These are phyloP conservation scores for Monosporascus sp. DNA, from an alignment of 2,329 filamentous ascomycete species.

Conservation along the genomic window DNA sequence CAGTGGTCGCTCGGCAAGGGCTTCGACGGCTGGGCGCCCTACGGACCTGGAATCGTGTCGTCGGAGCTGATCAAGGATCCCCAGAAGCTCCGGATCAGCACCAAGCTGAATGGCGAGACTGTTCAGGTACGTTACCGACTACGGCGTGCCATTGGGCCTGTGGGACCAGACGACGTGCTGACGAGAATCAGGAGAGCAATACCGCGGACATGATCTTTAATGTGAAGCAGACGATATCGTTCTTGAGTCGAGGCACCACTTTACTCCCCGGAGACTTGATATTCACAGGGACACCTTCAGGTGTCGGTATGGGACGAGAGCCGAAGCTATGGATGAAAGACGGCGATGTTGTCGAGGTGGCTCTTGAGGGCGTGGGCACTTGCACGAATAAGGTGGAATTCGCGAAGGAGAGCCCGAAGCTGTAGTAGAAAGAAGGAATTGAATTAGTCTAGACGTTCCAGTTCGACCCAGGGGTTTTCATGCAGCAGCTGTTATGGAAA, in stretches of 20 bases:
- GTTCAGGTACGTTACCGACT: slow-evolving; percentile 38
- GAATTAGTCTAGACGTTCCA: background rate
- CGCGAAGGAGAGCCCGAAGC: slow-evolving; percentile 28
- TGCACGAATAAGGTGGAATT: slow-evolving; percentile 49
- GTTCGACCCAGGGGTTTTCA: background rate
- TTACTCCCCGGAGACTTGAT: slow-evolving; percentile 60
- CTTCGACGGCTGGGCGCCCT: slow-evolving; percentile 71
- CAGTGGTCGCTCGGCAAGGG: slow-evolving; percentile 71
- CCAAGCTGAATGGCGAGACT: slow-evolving; percentile 52
- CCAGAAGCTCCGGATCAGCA: slow-evolving; percentile 49
- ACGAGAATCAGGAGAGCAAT: slow-evolving; percentile 36
- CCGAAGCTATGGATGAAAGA: slow-evolving; percentile 65
- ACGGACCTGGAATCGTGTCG: slow-evolving; percentile 65
- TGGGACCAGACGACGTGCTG: background rate
- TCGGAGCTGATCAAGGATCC: slow-evolving; percentile 49
- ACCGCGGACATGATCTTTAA: slow-evolving; percentile 61
- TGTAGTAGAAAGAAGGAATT: slow-evolving; percentile 12
- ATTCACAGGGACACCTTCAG: slow-evolving; percentile 64
- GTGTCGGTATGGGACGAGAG: slow-evolving; percentile 64
- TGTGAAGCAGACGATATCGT: slow-evolving; percentile 52
- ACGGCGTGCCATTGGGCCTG: too few relatives aligned
- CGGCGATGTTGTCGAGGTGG: slow-evolving; percentile 65
- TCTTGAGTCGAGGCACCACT: slow-evolving; percentile 57
- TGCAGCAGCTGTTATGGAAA: background rate
- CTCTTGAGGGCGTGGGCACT: slow-evolving; percentile 59